Evolutionary conservation across 164 flowering plant genomes (phyloP), one percentile per base, ranked within the genome.

Genomic region (Berberis vulgaris): DNA sequence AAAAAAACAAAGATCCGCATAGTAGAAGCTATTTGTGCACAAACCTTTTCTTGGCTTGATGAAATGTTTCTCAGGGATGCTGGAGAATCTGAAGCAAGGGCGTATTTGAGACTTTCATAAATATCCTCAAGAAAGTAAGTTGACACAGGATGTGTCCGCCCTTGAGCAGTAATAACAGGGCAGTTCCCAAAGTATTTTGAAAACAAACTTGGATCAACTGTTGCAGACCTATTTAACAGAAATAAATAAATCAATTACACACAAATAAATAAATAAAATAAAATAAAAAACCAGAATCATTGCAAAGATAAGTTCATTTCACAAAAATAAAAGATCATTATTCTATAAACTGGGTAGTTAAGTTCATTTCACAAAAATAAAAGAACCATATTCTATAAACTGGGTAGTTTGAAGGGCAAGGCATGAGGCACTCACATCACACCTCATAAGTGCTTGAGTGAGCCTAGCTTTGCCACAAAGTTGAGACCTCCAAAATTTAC

Each of bases 141-240:
- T 69, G 91, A 77, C 70, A 91, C 98, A 50, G 94, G 96, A 75
- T 87, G 92, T 46, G 88, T 84, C 55, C 96, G 81, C 65, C 98
- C 96, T 78, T 82, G 61, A 42, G 96, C 92, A 74, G 82, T 81
- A 69, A 89, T 69, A 5, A 91, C 91, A 13, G 98, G 94, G 67
- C 98, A 91, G 54, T 73, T 52, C 46, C 86, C 88, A 76, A 89
- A 91, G 80, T 89, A 91, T 57, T 79, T 82, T 41, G 96, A 87
- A 72, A 87, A 91, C 58, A 87, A 72, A 62, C 63, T 66, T 61
- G 98, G 79, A 79, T 91, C 96, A 72, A 89, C 95, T 11, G 98
- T 91, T 44, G 95, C 98, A 67, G 98, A 91, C 97, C 97, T 91
- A 46, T 74, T 54, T 6, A 38, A 56, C 38, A 43, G 53, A 61